Conservation (phyloP, 192 early-diverging fungal species). For the Chytriomyces sp. region DNA sequence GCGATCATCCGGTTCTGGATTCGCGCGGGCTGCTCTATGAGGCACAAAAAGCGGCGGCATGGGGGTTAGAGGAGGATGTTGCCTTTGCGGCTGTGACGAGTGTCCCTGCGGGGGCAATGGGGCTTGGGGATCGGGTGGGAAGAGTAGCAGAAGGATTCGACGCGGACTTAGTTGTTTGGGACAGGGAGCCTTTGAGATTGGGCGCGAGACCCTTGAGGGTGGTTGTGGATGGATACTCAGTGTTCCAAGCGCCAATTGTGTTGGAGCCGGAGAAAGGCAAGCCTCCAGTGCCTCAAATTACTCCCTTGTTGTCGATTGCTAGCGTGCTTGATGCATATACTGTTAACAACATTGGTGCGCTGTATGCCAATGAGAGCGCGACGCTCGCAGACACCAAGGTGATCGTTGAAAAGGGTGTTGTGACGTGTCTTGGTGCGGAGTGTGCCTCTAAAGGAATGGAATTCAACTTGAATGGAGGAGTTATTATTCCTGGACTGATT, state of each 20-base stretch:
- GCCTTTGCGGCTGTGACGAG: slow-evolving; percentile 70
- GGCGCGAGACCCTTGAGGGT: slow-evolving; percentile 78
- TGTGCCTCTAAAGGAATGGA: slow-evolving; percentile 20
- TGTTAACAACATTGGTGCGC: slow-evolving; percentile 47
- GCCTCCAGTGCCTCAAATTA: background rate
- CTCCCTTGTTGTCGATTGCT: background rate
- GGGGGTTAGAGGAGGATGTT: slow-evolving; percentile 62
- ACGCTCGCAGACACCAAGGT: slow-evolving; percentile 37
- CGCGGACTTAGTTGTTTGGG: slow-evolving; percentile 82
- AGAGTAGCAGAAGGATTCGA: slow-evolving; percentile 67
- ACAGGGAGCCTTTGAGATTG: slow-evolving; percentile 54
- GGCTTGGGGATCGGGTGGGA: slow-evolving; percentile 69
- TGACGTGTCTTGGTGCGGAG: slow-evolving; percentile 49
- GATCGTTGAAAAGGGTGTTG: slow-evolving; percentile 57
- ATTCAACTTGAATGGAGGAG: slow-evolving; percentile 59
- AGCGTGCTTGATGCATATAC: slow-evolving; percentile 14
- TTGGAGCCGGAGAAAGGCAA: background rate
- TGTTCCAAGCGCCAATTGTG: background rate
- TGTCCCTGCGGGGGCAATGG: slow-evolving; percentile 69
- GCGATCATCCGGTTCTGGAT: slow-evolving; percentile 78
- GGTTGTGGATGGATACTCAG: slow-evolving; percentile 64
- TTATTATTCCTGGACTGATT: slow-evolving; percentile 61
- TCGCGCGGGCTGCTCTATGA: slow-evolving; percentile 71
- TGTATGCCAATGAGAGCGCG: slow-evolving; percentile 35
- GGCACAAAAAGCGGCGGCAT: slow-evolving; percentile 72